Evolutionary conservation across 2,329 filamentous ascomycete species (phyloP), one percentile per base, ranked within the genome.

Genomic region (Furcasterigmium sp.): DNA sequence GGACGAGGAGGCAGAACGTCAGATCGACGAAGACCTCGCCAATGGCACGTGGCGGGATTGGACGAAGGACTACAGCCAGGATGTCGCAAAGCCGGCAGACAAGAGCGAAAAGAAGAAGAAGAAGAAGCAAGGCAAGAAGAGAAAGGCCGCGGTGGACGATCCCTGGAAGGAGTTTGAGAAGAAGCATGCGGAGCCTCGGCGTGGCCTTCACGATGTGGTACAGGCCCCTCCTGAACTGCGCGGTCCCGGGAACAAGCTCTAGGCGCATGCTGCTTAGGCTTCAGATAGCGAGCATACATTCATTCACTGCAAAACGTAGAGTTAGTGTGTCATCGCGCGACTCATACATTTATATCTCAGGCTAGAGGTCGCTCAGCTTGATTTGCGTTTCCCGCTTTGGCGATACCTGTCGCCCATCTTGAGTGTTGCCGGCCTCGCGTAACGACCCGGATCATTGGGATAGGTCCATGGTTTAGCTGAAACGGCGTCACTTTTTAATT

Each of bases 161-260:
- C 87, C 88, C 1, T 95, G 88, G 88, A 81, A 78, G 35, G 80
- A 80, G 48, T 63, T 95, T 51, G 84, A 84, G 59, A 74, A 75
- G 59, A 81, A 81, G 65, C 71, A 82, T 44, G 81, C 78, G 20
- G 76, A 80, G 52, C 65, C 61, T 19, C 74, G 69, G 51, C 58
- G 69, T 32, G 69, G 70, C 3, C 57, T 80, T 14, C 68, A 79
- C 47, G 76, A 79, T 48, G 70, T 91, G 21, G 89, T 79, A 3
- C 73, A 82, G 54, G 90, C 87, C 29, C 91, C 91, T 23, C 90
- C 91, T 0, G 77, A 78, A 49, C 74, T 94, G 43, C 76, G 79
- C 51, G 81, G 76, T 48, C 57, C 58, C 40, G 51, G 58, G 7
- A 57, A 58, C 23, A 60, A 60, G 41, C 55, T 69, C 37, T 51